These are phyloP conservation scores for Sugiyamaella novakii DNA, from an alignment of 1,139 yeast genomes.

Conservation along the genomic window DNA sequence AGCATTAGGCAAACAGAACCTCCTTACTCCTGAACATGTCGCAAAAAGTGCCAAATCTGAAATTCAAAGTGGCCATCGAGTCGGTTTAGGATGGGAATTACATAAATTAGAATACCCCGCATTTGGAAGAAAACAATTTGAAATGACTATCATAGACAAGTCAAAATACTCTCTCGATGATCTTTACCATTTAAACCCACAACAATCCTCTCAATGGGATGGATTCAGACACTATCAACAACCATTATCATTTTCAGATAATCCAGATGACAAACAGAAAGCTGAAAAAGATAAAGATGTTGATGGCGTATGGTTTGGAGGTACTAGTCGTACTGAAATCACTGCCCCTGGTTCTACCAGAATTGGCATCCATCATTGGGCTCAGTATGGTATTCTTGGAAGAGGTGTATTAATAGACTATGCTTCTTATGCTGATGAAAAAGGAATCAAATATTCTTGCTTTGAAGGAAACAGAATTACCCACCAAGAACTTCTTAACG, in stretches of 20 bases:
- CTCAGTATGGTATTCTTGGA: conserved; percentile 39
- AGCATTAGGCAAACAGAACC: conserved; percentile 31
- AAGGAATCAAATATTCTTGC: conserved; percentile 34
- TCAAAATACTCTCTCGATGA: conserved; percentile 34
- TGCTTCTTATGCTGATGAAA: conserved; percentile 35
- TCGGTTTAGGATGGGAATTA: conserved; percentile 31
- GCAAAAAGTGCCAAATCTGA: conserved; percentile 29
- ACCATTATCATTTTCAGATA: conserved; percentile 19
- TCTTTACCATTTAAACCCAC: conserved; percentile 38
- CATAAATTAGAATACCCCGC: conserved; percentile 29
- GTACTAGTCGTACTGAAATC: conserved; percentile 34
- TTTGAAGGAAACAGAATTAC: conserved; percentile 33
- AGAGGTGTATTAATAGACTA: conserved; percentile 42
- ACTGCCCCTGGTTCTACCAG: conserved; percentile 28
- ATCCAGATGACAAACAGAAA: conserved; percentile 14
- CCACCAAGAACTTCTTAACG: conserved; percentile 30
- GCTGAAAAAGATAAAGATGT: conserved; percentile 19
- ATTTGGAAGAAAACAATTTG: conserved; percentile 25
- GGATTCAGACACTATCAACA: conserved; percentile 40
- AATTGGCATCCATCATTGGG: conserved; percentile 39
- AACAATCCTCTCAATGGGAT: conserved; percentile 42
- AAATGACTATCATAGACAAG: conserved; percentile 18
- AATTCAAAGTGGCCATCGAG: conserved; percentile 30
- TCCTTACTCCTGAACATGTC: conserved; percentile 31
- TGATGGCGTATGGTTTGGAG: conserved; percentile 34